Percentiles rank a stretch among this genome's conserved stretches.
Evolutionary conservation across 306 rosid genomes (phyloP).

Genomic region (Hylodesmum podocarpum): DNA sequence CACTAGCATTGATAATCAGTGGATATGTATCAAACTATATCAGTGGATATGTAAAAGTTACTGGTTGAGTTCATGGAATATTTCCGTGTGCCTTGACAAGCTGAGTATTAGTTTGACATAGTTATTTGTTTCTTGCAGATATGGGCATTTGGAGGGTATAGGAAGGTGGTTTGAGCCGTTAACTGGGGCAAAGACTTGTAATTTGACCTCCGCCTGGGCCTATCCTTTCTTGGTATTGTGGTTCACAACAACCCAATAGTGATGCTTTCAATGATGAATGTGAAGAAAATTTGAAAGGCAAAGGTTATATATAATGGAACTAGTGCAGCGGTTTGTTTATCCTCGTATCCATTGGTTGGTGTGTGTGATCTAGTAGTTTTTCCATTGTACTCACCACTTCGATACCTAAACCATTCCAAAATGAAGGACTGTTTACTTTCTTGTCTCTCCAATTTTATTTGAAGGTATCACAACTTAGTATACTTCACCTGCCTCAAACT

Average conservation of each 20-base stretch:
- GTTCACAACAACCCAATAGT: constrained; percentile 1
- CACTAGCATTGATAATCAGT: background rate
- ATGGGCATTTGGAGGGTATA: constrained; percentile 57
- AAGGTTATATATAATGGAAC: constrained; percentile 14
- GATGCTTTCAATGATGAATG: constrained; percentile 32
- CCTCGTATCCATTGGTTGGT: background rate
- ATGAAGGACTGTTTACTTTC: constrained; percentile 18
- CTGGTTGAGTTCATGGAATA: background rate
- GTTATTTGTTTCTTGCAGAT: constrained; percentile 42
- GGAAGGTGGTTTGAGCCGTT: constrained; percentile 39
- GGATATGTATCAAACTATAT: background rate
- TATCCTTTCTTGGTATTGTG: constrained; percentile 1
- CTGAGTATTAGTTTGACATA: constrained; percentile 13
- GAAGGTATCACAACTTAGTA: background rate
- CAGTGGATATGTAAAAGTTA: background rate
- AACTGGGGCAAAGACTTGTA: constrained; percentile 1
- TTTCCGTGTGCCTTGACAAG: background rate
- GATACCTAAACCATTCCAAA: constrained; percentile 13
- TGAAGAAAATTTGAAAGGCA: constrained; percentile 27
- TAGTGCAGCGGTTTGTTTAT: constrained; percentile 16
- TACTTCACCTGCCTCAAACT: background rate
- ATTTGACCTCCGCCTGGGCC: background rate
- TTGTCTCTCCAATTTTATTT: constrained; percentile 8
- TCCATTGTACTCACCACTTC: background rate
- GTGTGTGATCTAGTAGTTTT: constrained; percentile 27